Conservation (phyloP, 2,329 filamentous ascomycete genomes). For the Aphanoascus verrucosus region DNA sequence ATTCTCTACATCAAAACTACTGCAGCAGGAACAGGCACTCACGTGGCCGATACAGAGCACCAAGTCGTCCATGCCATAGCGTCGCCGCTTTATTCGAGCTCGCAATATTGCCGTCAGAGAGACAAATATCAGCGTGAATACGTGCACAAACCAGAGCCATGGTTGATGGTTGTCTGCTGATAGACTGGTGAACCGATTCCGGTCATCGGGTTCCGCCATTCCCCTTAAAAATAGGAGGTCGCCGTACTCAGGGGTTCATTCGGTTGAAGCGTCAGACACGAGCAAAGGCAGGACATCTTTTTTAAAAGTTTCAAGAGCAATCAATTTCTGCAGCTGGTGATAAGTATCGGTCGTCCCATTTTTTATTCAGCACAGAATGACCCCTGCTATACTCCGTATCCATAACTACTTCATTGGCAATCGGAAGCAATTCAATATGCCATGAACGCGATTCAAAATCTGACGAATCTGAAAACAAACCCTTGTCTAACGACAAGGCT, state of each 20-base stretch:
- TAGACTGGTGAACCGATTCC: not conserved
- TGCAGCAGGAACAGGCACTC: not conserved
- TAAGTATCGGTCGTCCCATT: no score
- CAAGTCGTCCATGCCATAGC: conserved; percentile 7
- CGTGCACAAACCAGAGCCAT: conserved; percentile 9
- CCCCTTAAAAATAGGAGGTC: not conserved
- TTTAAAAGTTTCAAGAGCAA: no score
- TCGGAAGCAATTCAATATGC: not conserved
- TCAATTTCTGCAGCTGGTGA: no score
- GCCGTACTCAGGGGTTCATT: not conserved
- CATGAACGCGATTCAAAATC: not conserved
- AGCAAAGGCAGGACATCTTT: not conserved
- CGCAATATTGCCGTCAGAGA: not conserved
- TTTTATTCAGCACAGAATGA: no score
- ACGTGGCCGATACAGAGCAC: conserved; percentile 4
- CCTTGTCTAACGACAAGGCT: not conserved
- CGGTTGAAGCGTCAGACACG: not conserved
- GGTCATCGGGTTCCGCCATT: not conserved
- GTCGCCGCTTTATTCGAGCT: conserved; percentile 3
- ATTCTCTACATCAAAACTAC: not conserved
- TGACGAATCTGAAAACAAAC: not conserved
- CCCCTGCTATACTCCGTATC: no score
- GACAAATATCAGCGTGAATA: conserved; percentile 6
- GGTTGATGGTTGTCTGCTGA: conserved; percentile 8
- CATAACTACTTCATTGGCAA: no score